Evolutionary conservation across 2,329 filamentous ascomycete species (phyloP).

Genomic region (Aspergillus candidus): DNA sequence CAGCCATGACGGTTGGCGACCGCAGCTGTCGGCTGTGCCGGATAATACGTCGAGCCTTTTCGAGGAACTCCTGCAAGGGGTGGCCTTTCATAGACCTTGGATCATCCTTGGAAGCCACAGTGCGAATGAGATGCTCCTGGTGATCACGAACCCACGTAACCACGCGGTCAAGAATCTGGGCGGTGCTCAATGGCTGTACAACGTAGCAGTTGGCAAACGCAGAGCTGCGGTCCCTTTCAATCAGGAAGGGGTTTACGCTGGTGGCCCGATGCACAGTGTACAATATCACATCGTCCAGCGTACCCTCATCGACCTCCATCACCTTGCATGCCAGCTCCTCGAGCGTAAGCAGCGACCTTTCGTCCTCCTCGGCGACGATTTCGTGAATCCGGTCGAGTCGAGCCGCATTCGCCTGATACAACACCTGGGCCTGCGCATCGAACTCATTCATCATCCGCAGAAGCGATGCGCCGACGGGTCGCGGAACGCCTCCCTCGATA

Average conservation of each 20-base stretch:
- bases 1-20: slow-evolving; percentile 38
- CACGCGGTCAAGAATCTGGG: slow-evolving; percentile 45
- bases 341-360: slow-evolving; percentile 29
- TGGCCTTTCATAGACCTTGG: slow-evolving; percentile 23
- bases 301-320: slow-evolving; percentile 24
- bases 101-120: slow-evolving; percentile 22
- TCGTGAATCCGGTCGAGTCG: slow-evolving; percentile 35
- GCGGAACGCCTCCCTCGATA: slow-evolving; percentile 38
- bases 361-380: slow-evolving; percentile 31
- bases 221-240: slow-evolving; percentile 29
- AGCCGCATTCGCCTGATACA: slow-evolving; percentile 30
- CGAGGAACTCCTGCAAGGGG: slow-evolving; percentile 39
- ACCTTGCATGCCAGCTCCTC: slow-evolving; percentile 34
- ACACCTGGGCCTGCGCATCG: slow-evolving; percentile 24
- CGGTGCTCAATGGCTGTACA: slow-evolving; percentile 48
- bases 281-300: slow-evolving; percentile 26
- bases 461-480: slow-evolving; percentile 31
- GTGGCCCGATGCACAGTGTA: slow-evolving; percentile 33
- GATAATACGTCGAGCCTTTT: slow-evolving; percentile 40
- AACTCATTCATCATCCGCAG: slow-evolving; percentile 32
- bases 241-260: slow-evolving; percentile 27
- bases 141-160: slow-evolving; percentile 52
- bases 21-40: slow-evolving; percentile 36
- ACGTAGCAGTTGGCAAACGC: slow-evolving; percentile 37
- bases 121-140: slow-evolving; percentile 29